Percentiles rank a stretch among this genome's conserved stretches.
Evolutionary conservation across 257 asterid species (phyloP).

Genomic region (Przewalskia tangutica): DNA sequence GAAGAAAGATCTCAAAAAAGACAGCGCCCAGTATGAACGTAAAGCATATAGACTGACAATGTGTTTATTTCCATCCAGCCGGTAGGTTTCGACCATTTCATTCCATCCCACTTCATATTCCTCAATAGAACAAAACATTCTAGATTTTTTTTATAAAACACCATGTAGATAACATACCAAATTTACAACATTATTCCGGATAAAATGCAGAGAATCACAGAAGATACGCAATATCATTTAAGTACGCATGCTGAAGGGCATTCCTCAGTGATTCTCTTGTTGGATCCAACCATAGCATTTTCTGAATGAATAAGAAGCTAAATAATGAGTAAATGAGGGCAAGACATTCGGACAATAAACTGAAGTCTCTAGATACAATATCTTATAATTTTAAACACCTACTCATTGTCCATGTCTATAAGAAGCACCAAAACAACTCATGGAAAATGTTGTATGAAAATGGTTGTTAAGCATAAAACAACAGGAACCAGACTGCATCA

Average conservation of each 20-base stretch:
- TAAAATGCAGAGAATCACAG: constrained; percentile 24
- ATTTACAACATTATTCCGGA: constrained; percentile 43
- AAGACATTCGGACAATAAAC: too few relatives aligned
- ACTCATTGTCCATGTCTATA: too few relatives aligned
- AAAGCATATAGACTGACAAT: constrained; percentile 65
- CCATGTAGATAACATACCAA: constrained; percentile 31
- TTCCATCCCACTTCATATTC: constrained; percentile 94
- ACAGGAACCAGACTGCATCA: too few relatives aligned
- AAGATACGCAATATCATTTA: constrained; percentile 63
- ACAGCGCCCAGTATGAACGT: constrained; percentile 79
- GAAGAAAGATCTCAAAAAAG: constrained; percentile 84
- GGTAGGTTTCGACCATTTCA: constrained; percentile 77
- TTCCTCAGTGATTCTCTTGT: constrained; percentile 72
- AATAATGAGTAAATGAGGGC: neutral
- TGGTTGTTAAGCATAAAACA: too few relatives aligned
- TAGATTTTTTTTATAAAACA: too few relatives aligned
- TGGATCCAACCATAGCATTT: constrained; percentile 76
- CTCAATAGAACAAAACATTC: too few relatives aligned
- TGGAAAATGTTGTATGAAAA: too few relatives aligned
- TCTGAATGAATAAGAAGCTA: constrained; percentile 2
- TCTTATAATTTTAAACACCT: too few relatives aligned
- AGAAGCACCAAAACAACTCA: too few relatives aligned
- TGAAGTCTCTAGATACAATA: too few relatives aligned
- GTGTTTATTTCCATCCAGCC: constrained; percentile 79
- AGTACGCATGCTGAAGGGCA: constrained; percentile 83